Conservation (phyloP, 768 basidiomycete species). For the Leccinum incarnatum region DNA sequence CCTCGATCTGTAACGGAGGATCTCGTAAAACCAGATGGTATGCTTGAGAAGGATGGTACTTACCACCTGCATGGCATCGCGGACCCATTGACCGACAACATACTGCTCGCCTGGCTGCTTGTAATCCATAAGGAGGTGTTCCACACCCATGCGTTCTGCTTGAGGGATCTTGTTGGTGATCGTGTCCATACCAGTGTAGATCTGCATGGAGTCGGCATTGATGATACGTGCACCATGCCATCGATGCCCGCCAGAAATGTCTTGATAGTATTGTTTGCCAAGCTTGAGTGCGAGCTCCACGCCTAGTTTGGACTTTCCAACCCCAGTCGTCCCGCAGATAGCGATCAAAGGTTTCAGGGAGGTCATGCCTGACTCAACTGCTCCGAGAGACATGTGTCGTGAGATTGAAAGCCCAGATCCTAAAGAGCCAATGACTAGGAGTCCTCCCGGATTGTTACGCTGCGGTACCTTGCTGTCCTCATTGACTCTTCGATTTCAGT, state of each 20-base stretch:
- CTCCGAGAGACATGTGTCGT: not conserved
- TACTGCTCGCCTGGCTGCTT: constrained; percentile 87
- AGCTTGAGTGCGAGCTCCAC: constrained; percentile 78
- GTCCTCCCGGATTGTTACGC: not conserved
- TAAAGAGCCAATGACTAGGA: not conserved
- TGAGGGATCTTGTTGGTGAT: constrained; percentile 91
- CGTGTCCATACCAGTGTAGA: constrained; percentile 86
- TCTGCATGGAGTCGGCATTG: constrained; percentile 98
- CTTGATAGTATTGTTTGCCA: constrained; percentile 28
- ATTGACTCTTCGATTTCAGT: not conserved
- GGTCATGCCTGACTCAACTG: constrained; percentile 15
- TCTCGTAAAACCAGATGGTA: not conserved
- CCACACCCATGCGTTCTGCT: constrained; percentile 73
- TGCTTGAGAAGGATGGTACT: constrained; percentile 28
- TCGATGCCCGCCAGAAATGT: constrained; percentile 23
- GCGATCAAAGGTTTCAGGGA: constrained; percentile 67
- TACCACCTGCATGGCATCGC: constrained; percentile 75
- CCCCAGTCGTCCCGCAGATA: constrained; percentile 92
- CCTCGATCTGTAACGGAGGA: constrained; percentile 56
- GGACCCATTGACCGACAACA: constrained; percentile 83
- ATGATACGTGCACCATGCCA: constrained; percentile 75
- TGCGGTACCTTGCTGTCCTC: not conserved
- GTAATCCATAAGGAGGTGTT: constrained; percentile 88
- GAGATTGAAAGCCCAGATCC: not conserved
- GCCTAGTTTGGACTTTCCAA: constrained; percentile 92